Evolutionary conservation across 2,329 filamentous ascomycete species (phyloP).

Genomic region (Talaromyces sp.): DNA sequence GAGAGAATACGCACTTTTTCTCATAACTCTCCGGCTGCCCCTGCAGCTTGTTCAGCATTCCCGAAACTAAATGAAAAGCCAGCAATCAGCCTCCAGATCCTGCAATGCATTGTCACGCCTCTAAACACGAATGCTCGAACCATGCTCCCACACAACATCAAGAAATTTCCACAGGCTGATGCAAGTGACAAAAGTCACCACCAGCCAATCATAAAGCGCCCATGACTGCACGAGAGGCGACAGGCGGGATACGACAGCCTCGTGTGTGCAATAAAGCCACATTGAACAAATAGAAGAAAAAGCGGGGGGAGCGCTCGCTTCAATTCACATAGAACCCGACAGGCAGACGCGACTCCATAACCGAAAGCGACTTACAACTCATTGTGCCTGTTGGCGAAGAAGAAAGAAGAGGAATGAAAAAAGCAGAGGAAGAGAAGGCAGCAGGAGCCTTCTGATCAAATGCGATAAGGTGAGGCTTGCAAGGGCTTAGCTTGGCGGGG

Average conservation of each 20-base stretch:
- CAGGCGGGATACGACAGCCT: neutral
- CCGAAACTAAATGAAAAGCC: conserved; percentile 57
- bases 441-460: neutral
- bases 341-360: neutral
- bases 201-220: neutral
- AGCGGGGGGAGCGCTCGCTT: neutral
- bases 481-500: neutral
- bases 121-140: conserved; percentile 7
- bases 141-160: conserved; percentile 8
- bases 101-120: neutral
- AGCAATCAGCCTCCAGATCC: neutral
- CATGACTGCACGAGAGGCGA: neutral
- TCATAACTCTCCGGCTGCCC: conserved; percentile 98
- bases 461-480: conserved; percentile 1
- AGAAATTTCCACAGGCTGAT: conserved; percentile 6
- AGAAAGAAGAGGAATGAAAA: neutral
- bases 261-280: neutral
- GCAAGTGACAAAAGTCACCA: conserved; percentile 6
- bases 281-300: neutral
- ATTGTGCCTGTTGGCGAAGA: neutral
- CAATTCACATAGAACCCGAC: neutral
- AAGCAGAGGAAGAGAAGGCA: neutral
- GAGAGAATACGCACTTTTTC: conserved; percentile 66
- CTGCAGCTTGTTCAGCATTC: conserved; percentile 92
- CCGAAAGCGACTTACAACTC: conserved; percentile 9